Evolutionary conservation across 371 early-diverging fungal species (phyloP).

Genomic region (Apophysomyces ossiformis): DNA sequence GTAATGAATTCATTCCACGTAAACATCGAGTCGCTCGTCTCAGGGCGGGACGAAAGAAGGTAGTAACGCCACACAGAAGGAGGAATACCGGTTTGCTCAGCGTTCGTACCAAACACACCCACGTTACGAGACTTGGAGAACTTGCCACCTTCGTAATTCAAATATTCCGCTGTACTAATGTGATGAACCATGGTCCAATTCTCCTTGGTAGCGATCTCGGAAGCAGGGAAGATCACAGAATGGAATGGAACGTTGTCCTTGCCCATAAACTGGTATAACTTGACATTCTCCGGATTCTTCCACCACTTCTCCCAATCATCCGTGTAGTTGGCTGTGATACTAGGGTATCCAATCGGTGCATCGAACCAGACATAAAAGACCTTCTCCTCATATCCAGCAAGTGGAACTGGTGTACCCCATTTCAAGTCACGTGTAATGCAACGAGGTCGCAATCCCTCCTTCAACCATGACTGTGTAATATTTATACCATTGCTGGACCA

Average conservation of each 20-base stretch:
- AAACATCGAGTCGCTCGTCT: conserved; percentile 95
- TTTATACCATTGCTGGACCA: conserved; percentile 94
- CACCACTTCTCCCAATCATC: conserved; percentile 97
- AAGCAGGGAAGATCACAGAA: conserved; percentile 97
- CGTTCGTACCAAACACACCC: conserved; percentile 99
- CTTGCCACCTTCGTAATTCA: conserved; percentile 98
- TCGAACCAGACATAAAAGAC: conserved; percentile 99
- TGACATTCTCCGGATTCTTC: conserved; percentile 95
- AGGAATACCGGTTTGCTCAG: conserved; percentile 91
- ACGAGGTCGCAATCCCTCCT: conserved; percentile 94
- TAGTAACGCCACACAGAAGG: conserved; percentile 99
- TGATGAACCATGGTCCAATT: conserved; percentile 92
- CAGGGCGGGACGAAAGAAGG: conserved; percentile 97
- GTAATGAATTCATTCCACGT: conserved; percentile 95
- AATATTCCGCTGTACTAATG: conserved; percentile 98
- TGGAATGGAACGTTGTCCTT: conserved; percentile 99
- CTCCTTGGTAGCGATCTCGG: conserved; percentile 89
- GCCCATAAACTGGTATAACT: conserved; percentile 99
- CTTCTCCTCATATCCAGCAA: conserved; percentile 88
- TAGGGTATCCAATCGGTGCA: conserved; percentile 98
- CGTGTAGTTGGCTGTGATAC: conserved; percentile 96
- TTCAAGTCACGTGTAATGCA: conserved; percentile 99
- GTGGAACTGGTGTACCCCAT: conserved; percentile 99
- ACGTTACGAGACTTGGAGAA: conserved; percentile 98
- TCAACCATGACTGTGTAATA: conserved; percentile 97